Conservation (phyloP, 176 grass and related monocot species). For the Panicum miliaceum region DNA sequence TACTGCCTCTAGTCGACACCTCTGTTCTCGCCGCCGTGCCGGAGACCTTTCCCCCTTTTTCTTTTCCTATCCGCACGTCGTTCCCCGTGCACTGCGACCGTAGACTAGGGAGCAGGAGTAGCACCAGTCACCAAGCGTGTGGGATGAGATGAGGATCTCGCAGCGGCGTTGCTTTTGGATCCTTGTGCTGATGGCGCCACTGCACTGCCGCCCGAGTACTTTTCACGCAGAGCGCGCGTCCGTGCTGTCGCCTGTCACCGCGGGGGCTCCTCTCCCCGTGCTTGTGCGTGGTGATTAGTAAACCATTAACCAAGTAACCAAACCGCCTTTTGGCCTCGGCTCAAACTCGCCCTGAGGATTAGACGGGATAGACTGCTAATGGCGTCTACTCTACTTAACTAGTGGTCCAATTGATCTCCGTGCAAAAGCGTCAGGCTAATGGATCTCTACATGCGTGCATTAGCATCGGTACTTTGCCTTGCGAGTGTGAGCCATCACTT, state of each 20-base stretch:
- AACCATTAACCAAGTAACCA: not conserved
- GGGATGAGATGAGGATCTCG: not conserved
- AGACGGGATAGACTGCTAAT: not conserved
- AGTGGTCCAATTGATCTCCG: not conserved
- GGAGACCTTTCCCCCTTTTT: not conserved
- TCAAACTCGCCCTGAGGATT: not conserved
- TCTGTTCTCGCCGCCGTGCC: not conserved
- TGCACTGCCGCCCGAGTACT: too few species aligned
- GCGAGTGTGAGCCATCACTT: not conserved
- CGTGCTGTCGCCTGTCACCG: conserved; percentile 23
- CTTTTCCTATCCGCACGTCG: not conserved
- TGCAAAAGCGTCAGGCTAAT: not conserved
- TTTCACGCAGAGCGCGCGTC: not conserved
- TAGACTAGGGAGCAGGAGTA: not conserved
- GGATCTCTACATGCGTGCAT: conserved; percentile 32
- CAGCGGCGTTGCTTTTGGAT: not conserved
- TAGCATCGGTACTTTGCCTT: not conserved
- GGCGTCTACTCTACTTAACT: not conserved
- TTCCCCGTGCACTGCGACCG: not conserved
- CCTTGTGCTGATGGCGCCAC: too few species aligned
- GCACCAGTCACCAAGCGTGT: conserved; percentile 7
- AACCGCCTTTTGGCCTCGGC: not conserved
- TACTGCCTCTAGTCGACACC: not conserved
- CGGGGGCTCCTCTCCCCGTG: not conserved
- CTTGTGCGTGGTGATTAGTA: not conserved